Conservation (phyloP, 1,284 basidiomycete species). For the Gymnopus androsaceus region DNA sequence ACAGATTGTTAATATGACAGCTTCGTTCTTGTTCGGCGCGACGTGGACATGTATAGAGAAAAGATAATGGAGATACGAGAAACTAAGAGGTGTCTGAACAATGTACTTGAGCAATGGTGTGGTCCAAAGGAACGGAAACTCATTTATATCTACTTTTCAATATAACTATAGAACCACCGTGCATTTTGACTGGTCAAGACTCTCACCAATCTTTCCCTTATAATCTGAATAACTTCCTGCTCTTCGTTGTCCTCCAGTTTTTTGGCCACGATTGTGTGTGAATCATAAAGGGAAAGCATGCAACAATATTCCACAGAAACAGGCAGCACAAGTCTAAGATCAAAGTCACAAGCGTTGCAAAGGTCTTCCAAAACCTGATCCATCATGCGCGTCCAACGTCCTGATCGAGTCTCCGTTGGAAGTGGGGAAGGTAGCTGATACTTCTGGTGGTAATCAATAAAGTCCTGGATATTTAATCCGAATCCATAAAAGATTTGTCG, state of each 20-base stretch:
- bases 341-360: not conserved
- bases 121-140: too few species aligned
- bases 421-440: not conserved
- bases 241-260: not conserved
- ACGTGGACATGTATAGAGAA: too few species aligned
- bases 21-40: too few species aligned
- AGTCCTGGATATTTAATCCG: not conserved
- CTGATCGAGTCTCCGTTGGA: not conserved
- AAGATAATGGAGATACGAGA: too few species aligned
- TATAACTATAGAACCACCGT: constrained; percentile 1
- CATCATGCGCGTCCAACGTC: not conserved
- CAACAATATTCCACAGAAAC: not conserved
- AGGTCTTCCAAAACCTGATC: not conserved
- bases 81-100: too few species aligned
- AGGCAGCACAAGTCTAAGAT: not conserved
- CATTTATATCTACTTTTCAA: too few species aligned
- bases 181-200: not conserved
- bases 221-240: not conserved
- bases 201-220: not conserved
- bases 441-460: not conserved
- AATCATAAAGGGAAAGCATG: not conserved
- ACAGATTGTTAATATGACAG: too few species aligned
- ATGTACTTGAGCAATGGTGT: too few species aligned
- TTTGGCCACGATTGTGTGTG: not conserved
- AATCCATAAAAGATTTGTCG: not conserved